Percentiles rank a stretch among this genome's conserved stretches.
Evolutionary conservation across 148 eudicot genomes (phyloP).

Genomic region (Vaccinium macrocarpon): DNA sequence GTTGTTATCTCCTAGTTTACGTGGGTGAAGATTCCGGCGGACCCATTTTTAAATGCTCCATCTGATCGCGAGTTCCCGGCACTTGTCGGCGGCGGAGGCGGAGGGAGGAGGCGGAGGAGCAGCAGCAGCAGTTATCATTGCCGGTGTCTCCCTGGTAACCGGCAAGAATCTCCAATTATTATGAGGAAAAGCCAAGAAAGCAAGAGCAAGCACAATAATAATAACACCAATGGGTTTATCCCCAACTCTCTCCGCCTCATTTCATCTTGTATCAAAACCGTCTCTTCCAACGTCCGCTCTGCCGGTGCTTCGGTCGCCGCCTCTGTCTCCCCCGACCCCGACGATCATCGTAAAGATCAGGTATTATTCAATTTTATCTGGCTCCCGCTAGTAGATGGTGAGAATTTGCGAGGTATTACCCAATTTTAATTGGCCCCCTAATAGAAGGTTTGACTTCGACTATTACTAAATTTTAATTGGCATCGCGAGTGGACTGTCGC

Average conservation of each 20-base stretch:
- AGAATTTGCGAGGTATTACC: neutral
- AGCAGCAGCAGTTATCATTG: neutral
- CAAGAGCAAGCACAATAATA: slow-evolving; percentile 36
- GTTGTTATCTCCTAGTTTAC: slow-evolving; percentile 7
- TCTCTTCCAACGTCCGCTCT: slow-evolving; percentile 88
- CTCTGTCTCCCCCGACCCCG: slow-evolving; percentile 55
- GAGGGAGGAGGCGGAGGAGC: slow-evolving; percentile 10
- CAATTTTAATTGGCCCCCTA: neutral
- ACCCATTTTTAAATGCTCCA: slow-evolving; percentile 19
- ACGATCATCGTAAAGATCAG: slow-evolving; percentile 80
- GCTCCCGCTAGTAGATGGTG: neutral
- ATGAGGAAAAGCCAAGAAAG: slow-evolving; percentile 41
- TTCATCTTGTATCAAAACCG: slow-evolving; percentile 86
- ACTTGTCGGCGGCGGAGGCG: slow-evolving; percentile 18
- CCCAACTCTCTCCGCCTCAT: slow-evolving; percentile 75
- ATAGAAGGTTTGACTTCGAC: neutral
- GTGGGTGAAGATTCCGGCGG: slow-evolving; percentile 5
- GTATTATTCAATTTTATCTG: slow-evolving; percentile 27
- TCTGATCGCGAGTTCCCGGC: slow-evolving; percentile 18
- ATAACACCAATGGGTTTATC: slow-evolving; percentile 46
- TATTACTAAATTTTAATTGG: neutral
- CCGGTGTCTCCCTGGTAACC: slow-evolving; percentile 37
- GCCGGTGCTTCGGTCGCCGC: slow-evolving; percentile 86
- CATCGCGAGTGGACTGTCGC: neutral
- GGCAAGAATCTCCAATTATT: slow-evolving; percentile 30